phyloP scores from a whole-genome alignment of 768 basidiomycete species.

The Dioszegia crocea region DNA sequence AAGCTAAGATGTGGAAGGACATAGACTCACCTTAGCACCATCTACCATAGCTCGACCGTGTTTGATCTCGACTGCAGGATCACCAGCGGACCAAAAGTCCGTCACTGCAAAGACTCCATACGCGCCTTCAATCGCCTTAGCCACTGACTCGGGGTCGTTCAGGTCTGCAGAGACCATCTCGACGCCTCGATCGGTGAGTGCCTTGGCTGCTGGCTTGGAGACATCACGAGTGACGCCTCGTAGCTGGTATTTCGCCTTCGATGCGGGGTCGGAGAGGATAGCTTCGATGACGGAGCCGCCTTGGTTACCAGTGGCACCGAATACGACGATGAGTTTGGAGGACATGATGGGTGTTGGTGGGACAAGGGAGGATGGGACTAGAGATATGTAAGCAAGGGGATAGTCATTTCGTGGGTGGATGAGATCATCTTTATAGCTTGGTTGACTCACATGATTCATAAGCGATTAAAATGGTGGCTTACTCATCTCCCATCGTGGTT shows the following conservation, averaged over 20 bases:
- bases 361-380: background rate
- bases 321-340: conserved; percentile 31
- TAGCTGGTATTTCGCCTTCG: conserved; percentile 15
- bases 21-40: conserved; percentile 25
- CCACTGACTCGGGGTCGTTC: conserved; percentile 15
- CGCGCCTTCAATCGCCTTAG: conserved; percentile 32
- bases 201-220: conserved; percentile 21
- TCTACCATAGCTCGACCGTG: conserved; percentile 30
- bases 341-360: conserved; percentile 12
- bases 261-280: conserved; percentile 19
- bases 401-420: no score
- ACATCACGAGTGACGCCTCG: conserved; percentile 37
- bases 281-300: conserved; percentile 36
- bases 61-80: conserved; percentile 11
- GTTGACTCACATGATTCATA: no score
- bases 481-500: no score
- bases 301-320: conserved; percentile 43
- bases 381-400: no score
- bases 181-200: conserved; percentile 25
- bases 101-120: conserved; percentile 34
- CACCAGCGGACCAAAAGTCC: conserved; percentile 18
- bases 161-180: conserved; percentile 38
- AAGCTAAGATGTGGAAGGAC: background rate
- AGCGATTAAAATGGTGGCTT: no score
- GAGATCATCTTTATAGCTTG: no score